These are phyloP conservation scores for Xerocomus amazonicus DNA, from an alignment of 1,284 basidiomycete genomes.

Conservation along the genomic window DNA sequence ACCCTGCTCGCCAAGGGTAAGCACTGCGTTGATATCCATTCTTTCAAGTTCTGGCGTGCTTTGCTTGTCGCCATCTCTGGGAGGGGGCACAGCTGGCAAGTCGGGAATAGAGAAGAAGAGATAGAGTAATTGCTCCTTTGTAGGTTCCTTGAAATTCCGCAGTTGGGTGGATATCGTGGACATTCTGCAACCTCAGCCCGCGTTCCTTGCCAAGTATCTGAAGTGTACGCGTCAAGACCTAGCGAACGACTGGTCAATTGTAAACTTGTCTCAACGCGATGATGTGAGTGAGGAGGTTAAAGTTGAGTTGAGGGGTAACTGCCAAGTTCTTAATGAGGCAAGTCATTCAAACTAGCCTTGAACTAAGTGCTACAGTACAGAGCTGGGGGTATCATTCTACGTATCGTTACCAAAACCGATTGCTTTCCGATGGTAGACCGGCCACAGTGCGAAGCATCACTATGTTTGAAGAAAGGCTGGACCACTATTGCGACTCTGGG, in stretches of 20 bases:
- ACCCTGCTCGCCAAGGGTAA: constrained; percentile 75
- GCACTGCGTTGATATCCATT: constrained; percentile 89
- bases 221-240: constrained; percentile 1
- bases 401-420: constrained; percentile 30
- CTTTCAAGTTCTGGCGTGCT: constrained; percentile 48
- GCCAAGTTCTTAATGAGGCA: constrained; percentile 20
- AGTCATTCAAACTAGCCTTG: no score
- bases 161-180: constrained; percentile 80
- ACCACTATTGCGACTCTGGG: constrained; percentile 39
- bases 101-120: constrained; percentile 83
- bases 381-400: no score
- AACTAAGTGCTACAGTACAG: no score
- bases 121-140: constrained; percentile 77
- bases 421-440: constrained; percentile 13
- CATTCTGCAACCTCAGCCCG: constrained; percentile 41
- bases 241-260: background rate
- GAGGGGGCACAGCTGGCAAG: constrained; percentile 4
- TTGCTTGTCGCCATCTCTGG: constrained; percentile 24
- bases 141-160: constrained; percentile 87
- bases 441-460: constrained; percentile 44
- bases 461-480: constrained; percentile 50
- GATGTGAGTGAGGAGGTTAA: background rate
- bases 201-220: constrained; percentile 1
- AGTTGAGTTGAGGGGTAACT: constrained; percentile 13
- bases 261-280: constrained; percentile 9